Percentiles rank a stretch among this genome's conserved stretches.
These are phyloP conservation scores for Penicillium sp. DNA, from an alignment of 2,329 filamentous ascomycete genomes.

Conservation along the genomic window DNA sequence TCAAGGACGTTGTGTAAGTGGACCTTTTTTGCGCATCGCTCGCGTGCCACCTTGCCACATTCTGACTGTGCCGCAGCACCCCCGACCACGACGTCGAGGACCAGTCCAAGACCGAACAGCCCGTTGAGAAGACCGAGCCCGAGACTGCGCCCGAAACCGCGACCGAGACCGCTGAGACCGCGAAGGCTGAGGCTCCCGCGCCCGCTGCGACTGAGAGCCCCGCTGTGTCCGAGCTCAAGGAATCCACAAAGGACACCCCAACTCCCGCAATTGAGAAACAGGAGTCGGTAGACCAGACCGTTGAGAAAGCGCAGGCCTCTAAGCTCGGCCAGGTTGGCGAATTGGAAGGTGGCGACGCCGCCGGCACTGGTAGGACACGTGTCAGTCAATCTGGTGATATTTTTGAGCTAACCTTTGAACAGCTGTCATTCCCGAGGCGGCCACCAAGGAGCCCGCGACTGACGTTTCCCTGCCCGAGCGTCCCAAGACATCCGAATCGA, in stretches of 20 bases:
- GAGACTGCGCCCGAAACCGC: constrained; percentile 5
- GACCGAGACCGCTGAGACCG: constrained; percentile 7
- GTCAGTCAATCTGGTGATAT: background rate
- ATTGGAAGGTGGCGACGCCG: constrained; percentile 15
- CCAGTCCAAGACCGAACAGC: constrained; percentile 18
- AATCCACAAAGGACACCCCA: constrained; percentile 12
- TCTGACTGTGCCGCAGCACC: constrained; percentile 15
- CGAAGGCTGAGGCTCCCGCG: constrained; percentile 9
- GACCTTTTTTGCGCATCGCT: constrained; percentile 7
- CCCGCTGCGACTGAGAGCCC: constrained; percentile 3
- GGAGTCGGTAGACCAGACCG: constrained; percentile 17
- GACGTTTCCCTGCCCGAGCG: constrained; percentile 10
- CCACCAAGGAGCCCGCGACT: constrained; percentile 21
- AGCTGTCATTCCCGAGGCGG: constrained; percentile 24
- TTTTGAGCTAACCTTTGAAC: background rate
- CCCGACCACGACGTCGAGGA: constrained; percentile 26
- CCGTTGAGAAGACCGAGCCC: constrained; percentile 15
- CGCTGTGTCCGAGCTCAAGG: constrained; percentile 16
- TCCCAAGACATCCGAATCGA: constrained; percentile 16
- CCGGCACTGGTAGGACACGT: constrained; percentile 21
- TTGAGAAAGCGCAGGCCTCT: constrained; percentile 25
- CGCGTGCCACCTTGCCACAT: constrained; percentile 15
- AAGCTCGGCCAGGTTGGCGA: constrained; percentile 20
- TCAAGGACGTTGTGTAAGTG: constrained; percentile 37
- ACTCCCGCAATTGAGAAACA: constrained; percentile 8